These are phyloP conservation scores for Pouteria glomerata DNA, from an alignment of 148 eudicot genomes.

Conservation along the genomic window DNA sequence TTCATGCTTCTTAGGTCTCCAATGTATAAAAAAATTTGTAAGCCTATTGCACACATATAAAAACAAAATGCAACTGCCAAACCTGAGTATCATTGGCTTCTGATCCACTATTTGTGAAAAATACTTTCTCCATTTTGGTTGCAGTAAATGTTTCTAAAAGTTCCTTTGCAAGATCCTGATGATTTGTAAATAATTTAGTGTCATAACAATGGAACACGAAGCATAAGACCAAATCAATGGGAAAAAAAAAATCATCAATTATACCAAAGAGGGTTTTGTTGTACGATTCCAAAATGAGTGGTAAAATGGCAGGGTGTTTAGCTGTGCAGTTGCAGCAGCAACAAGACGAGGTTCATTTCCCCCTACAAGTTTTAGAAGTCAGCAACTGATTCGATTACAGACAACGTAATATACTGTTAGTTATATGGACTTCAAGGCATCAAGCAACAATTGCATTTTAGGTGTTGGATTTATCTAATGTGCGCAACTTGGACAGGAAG, in stretches of 20 bases:
- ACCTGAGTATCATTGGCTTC: conserved; percentile 99
- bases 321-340: conserved; percentile 75
- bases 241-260: background rate
- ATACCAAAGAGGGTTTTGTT: conserved; percentile 86
- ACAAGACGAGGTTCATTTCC: conserved; percentile 91
- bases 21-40: too few species aligned
- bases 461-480: background rate
- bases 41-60: background rate
- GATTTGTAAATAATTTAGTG: background rate
- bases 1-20: too few species aligned
- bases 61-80: background rate
- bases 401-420: too few species aligned
- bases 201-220: background rate
- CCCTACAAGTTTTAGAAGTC: conserved; percentile 41
- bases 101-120: conserved; percentile 94
- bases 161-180: conserved; percentile 90
- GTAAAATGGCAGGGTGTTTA: conserved; percentile 85
- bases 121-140: conserved; percentile 74
- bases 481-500: background rate
- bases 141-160: conserved; percentile 72
- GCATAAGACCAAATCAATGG: background rate
- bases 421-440: background rate
- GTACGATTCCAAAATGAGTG: conserved; percentile 99
- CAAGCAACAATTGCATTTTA: background rate
- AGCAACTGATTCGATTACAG: background rate